A percentile compares a stretch with the other conserved stretches of the same genome.
Evolutionary conservation across 768 basidiomycete genomes (phyloP).

Genomic region (Chalciporus piperatus): DNA sequence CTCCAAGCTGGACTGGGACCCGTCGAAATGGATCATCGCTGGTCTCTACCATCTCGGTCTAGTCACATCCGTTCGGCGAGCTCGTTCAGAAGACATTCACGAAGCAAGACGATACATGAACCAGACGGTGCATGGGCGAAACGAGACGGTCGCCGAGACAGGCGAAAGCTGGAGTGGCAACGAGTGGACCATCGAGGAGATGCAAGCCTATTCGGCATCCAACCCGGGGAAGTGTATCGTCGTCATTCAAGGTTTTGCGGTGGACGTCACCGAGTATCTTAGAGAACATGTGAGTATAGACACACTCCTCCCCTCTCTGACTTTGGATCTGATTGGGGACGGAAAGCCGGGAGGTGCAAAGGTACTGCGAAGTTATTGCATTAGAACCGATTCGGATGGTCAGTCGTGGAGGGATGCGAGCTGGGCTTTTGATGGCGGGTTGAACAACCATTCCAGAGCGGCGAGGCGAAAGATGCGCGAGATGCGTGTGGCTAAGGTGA

Average conservation of each 20-base stretch:
- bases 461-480: constrained; percentile 49
- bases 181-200: constrained; percentile 40
- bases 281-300: constrained; percentile 58
- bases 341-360: constrained; percentile 62
- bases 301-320: background rate
- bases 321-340: background rate
- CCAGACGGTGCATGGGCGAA: constrained; percentile 32
- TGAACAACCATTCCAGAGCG: constrained; percentile 69
- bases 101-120: constrained; percentile 50
- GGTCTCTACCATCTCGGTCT: constrained; percentile 48
- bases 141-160: constrained; percentile 15
- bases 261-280: constrained; percentile 62
- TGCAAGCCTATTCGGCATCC: constrained; percentile 32
- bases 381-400: constrained; percentile 8
- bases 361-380: constrained; percentile 51
- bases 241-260: constrained; percentile 55
- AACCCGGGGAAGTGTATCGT: constrained; percentile 45
- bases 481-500: constrained; percentile 42
- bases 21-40: constrained; percentile 76
- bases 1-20: constrained; percentile 65
- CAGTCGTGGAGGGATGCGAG: constrained; percentile 43
- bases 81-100: constrained; percentile 45
- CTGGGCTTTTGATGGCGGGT: constrained; percentile 67
- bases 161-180: constrained; percentile 33
- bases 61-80: constrained; percentile 47